Evolutionary conservation across 1,284 basidiomycete genomes (phyloP).

Genomic region (Ceratobasidium sp.): DNA sequence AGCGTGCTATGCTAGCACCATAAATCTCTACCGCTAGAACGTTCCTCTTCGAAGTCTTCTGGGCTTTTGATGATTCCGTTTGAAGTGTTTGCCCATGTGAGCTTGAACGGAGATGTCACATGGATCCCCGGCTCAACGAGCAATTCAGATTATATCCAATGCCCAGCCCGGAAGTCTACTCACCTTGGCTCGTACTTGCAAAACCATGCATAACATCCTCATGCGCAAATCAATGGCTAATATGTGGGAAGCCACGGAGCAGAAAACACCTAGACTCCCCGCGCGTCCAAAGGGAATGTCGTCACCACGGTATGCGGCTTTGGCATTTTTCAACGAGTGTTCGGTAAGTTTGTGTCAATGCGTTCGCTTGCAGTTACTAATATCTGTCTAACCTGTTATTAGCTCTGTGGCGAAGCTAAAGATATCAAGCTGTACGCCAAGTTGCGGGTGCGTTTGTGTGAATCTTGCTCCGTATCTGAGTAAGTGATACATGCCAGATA

Average conservation of each 20-base stretch:
- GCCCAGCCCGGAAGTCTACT: constrained; percentile 1
- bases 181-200: background rate
- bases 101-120: background rate
- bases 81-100: constrained; percentile 8
- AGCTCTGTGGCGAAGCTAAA: background rate
- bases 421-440: background rate
- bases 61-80: background rate
- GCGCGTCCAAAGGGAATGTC: background rate
- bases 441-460: constrained; percentile 1
- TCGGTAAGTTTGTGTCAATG: background rate
- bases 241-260: constrained; percentile 1
- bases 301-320: constrained; percentile 11
- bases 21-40: too few relatives aligned
- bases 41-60: too few relatives aligned
- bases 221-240: background rate
- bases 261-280: background rate
- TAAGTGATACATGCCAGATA: background rate
- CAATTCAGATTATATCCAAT: background rate
- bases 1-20: too few relatives aligned
- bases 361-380: background rate
- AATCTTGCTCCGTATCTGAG: background rate
- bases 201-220: background rate
- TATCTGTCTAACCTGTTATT: too few relatives aligned
- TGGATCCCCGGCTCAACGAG: background rate
- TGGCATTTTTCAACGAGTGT: constrained; percentile 14